Conservation (phyloP, 2,329 filamentous ascomycete species). For the Alternaria ethzedia region DNA sequence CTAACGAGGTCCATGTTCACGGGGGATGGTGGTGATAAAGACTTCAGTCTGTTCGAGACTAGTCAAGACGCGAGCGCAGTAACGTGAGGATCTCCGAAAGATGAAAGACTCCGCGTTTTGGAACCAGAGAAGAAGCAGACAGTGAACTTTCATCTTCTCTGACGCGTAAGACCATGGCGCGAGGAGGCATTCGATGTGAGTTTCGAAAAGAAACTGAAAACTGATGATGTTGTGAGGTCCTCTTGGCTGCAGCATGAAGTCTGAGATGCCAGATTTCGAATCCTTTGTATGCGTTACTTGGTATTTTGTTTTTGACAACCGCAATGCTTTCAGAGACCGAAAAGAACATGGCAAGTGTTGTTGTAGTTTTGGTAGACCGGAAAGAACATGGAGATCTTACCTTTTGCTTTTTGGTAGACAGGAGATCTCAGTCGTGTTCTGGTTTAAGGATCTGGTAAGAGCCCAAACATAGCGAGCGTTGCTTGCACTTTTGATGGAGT, state of each 20-base stretch:
- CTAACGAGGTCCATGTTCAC: neutral
- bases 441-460: neutral
- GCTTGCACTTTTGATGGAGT: neutral
- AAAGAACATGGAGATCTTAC: neutral
- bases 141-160: neutral
- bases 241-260: neutral
- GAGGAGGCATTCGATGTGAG: neutral
- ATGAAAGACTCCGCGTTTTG: rapidly evolving
- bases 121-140: neutral
- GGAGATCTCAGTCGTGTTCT: neutral
- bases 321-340: neutral
- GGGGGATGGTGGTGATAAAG: neutral
- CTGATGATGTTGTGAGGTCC: neutral
- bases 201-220: neutral
- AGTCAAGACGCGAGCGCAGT: rapidly evolving
- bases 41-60: neutral
- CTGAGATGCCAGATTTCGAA: neutral
- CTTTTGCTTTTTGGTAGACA: neutral
- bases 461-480: neutral
- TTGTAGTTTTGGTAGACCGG: neutral
- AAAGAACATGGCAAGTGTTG: neutral
- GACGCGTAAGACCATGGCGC: neutral
- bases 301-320: neutral
- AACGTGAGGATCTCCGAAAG: neutral
- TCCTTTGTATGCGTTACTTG: neutral